phyloP scores from a whole-genome alignment of 306 rosid genomes.

The Ormosia emarginata region DNA sequence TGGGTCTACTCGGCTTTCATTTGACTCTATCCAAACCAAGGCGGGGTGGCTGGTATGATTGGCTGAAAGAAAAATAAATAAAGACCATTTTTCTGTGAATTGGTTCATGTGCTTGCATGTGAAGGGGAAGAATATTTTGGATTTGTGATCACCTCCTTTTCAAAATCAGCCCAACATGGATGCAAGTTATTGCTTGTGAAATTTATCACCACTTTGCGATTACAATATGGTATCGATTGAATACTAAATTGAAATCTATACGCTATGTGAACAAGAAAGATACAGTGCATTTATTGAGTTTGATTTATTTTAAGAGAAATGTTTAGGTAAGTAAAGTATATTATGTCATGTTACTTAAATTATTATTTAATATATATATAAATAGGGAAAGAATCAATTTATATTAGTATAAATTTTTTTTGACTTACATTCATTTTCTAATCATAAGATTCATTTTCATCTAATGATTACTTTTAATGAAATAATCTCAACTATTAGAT shows the following conservation, averaged over 20 bases:
- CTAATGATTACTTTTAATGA: too few relatives aligned
- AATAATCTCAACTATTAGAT: too few relatives aligned
- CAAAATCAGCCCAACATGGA: slow-evolving; percentile 2
- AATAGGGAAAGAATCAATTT: too few relatives aligned
- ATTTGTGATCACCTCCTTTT: not conserved
- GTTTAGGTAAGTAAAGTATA: too few relatives aligned
- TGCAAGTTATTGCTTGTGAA: slow-evolving; percentile 11
- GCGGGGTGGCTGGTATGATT: not conserved
- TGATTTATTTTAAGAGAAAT: not conserved
- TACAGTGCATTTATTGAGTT: slow-evolving; percentile 22
- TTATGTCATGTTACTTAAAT: too few relatives aligned
- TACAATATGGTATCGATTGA: not conserved
- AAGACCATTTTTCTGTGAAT: not conserved
- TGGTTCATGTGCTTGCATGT: slow-evolving; percentile 52
- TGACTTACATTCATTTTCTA: too few relatives aligned
- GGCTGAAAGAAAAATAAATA: not conserved
- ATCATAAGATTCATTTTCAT: too few relatives aligned
- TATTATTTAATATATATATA: too few relatives aligned
- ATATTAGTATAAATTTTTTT: too few relatives aligned
- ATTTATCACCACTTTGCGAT: not conserved
- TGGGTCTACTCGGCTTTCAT: slow-evolving; percentile 25
- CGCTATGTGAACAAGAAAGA: slow-evolving; percentile 13
- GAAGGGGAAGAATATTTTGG: slow-evolving; percentile 29
- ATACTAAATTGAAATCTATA: not conserved
- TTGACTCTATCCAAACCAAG: slow-evolving; percentile 23